These are phyloP conservation scores for Botryotinia globosa DNA, from an alignment of 2,329 filamentous ascomycete genomes.

Conservation along the genomic window DNA sequence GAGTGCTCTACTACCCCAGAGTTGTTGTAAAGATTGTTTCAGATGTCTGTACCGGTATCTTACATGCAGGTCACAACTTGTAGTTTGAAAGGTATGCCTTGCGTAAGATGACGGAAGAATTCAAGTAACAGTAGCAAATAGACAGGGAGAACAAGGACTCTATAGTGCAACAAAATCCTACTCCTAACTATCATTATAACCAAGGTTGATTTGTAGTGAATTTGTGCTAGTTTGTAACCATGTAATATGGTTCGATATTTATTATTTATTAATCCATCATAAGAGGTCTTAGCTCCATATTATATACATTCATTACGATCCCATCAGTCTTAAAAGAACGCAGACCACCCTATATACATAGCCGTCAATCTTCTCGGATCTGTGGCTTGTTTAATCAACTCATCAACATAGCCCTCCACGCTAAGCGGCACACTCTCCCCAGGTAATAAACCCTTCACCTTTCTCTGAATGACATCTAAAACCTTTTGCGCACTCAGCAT, in stretches of 20 bases:
- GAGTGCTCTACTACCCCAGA: neutral
- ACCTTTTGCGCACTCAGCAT: constrained; percentile 74
- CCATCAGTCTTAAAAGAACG: constrained; percentile 52
- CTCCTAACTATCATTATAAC: neutral
- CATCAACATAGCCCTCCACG: constrained; percentile 96
- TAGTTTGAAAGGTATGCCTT: neutral
- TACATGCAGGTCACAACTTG: neutral
- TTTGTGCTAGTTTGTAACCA: neutral
- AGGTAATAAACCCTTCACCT: constrained; percentile 78
- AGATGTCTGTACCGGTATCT: neutral
- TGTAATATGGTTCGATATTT: neutral
- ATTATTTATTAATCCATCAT: neutral
- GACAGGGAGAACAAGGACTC: neutral
- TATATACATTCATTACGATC: neutral
- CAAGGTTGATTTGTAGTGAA: neutral
- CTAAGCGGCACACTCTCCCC: constrained; percentile 90
- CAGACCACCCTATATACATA: constrained; percentile 98
- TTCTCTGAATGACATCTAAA: constrained; percentile 81
- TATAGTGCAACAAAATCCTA: neutral
- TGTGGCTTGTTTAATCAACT: constrained; percentile 83
- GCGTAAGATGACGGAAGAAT: neutral
- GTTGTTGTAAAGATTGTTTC: neutral
- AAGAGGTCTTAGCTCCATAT: neutral
- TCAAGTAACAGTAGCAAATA: neutral
- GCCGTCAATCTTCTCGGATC: constrained; percentile 74